A percentile compares a stretch with the other conserved stretches of the same genome.
Evolutionary conservation across 1,139 yeast genomes (phyloP).

Genomic region (Yamadazyma membranifaciens): DNA sequence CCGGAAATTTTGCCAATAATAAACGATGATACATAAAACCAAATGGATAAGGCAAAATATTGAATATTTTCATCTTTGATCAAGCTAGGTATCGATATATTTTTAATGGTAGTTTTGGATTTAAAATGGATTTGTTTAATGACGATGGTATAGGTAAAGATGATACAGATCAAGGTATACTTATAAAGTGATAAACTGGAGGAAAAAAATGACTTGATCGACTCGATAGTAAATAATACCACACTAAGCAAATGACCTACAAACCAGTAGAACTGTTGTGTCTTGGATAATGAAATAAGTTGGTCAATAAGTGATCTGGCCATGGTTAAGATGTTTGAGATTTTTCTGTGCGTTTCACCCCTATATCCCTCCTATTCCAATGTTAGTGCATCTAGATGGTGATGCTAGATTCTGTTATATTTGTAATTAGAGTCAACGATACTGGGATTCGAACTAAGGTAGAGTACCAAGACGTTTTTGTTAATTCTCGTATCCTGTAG

Average conservation of each 20-base stretch:
- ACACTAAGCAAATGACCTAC: slow-evolving; percentile 45
- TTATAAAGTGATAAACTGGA: slow-evolving; percentile 34
- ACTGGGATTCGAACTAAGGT: no score
- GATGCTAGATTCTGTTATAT: no score
- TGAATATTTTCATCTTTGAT: slow-evolving; percentile 50
- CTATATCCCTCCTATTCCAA: no score
- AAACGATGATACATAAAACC: slow-evolving; percentile 32
- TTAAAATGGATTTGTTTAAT: slow-evolving; percentile 44
- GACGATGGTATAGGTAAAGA: slow-evolving; percentile 48
- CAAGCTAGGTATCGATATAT: slow-evolving; percentile 21
- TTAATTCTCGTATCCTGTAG: no score
- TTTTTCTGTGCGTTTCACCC: background rate
- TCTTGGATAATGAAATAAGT: slow-evolving; percentile 21
- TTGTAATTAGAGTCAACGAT: no score
- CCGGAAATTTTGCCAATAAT: slow-evolving; percentile 32
- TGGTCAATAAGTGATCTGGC: slow-evolving; percentile 10
- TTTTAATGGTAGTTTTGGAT: slow-evolving; percentile 24
- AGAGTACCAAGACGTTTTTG: no score
- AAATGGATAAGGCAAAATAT: slow-evolving; percentile 42
- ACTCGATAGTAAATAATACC: slow-evolving; percentile 29
- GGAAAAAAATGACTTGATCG: slow-evolving; percentile 33
- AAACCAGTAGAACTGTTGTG: slow-evolving; percentile 56
- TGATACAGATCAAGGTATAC: slow-evolving; percentile 38
- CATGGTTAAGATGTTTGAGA: background rate
- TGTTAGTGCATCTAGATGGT: no score